Conservation (phyloP, 805 yeast genomes). For the Ogataea nonfermentans region DNA sequence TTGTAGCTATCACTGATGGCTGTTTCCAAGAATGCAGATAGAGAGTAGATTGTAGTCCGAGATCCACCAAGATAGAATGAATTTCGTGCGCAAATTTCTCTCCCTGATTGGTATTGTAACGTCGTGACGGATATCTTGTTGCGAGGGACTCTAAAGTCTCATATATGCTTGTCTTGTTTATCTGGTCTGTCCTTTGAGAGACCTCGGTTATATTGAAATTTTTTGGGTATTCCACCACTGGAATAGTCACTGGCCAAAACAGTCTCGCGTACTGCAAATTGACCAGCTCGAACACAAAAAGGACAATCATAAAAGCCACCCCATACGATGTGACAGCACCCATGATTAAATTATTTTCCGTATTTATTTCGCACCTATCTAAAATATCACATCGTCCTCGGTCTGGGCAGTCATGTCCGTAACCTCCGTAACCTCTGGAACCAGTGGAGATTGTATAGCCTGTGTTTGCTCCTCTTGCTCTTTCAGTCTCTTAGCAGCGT, state of each 20-base stretch:
- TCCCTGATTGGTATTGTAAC: slow-evolving; percentile 8
- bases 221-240: slow-evolving; percentile 7
- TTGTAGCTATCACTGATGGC: slow-evolving; percentile 65
- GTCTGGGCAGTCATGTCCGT: slow-evolving; percentile 33
- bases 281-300: not conserved
- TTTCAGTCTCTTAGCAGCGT: slow-evolving; percentile 31
- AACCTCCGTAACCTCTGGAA: slow-evolving; percentile 1
- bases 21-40: slow-evolving; percentile 77
- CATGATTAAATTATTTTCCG: not conserved
- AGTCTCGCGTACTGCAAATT: not conserved
- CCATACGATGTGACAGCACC: not conserved
- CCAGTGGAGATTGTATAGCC: slow-evolving; percentile 12
- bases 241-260: slow-evolving; percentile 3
- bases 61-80: slow-evolving; percentile 39
- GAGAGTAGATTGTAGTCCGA: slow-evolving; percentile 30
- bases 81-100: slow-evolving; percentile 5
- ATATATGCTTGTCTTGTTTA: slow-evolving; percentile 1
- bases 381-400: slow-evolving; percentile 41
- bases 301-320: not conserved
- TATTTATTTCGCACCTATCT: slow-evolving; percentile 4
- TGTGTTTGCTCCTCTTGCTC: slow-evolving; percentile 24
- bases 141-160: slow-evolving; percentile 4
- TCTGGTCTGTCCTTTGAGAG: not conserved
- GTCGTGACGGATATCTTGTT: slow-evolving; percentile 1
- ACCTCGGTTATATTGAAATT: slow-evolving; percentile 1